Evolutionary conservation across 164 flowering plant species (phyloP), one percentile per base, ranked within the genome.

Genomic region (Vitis cinerea): DNA sequence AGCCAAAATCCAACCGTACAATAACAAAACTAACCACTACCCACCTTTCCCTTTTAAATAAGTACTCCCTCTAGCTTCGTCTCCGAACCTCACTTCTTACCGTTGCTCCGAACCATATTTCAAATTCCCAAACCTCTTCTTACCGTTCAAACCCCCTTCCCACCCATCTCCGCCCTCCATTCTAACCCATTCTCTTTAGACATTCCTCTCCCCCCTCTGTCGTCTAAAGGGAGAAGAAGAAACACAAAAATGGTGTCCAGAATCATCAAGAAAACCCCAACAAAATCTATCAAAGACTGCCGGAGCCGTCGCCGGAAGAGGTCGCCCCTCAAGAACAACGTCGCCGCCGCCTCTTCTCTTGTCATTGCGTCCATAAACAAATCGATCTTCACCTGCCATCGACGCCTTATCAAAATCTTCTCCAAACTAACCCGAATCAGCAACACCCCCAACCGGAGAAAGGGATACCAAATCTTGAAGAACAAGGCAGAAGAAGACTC

Each of bases 321-420:
- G 31, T 63, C 86, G 0, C 91, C 90, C 2, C 30, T 69, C 56
- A 76, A 75, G 73, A 78, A 70, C 66, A 49, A 64, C 48, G 68
- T 77, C 61, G 47, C 77, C 51, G 61, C 79, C n/a, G 76, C 84
- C 44, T 71, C 89, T 58, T 68, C 87, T 44, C 50, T 78, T 65
- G 76, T 85, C 61, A 44, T 92, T 67, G 71, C 90, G 9, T 74
- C 93, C 59, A 78, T 92, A 71, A 84, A 88, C 84, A 81, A 77
- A 50, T 84, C 97, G 12, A 13, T 93, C 77, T 72, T 52, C 71
- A 69, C 82, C 4, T 92, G 95, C 82, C 87, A 83, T 10, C 88
- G 93, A 71, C 87, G 89, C 44, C 82, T 94, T 17, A 56, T 80
- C 77, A 87, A 81, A 72, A 50, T 94, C 67, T 90, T 92, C 84